Base-by-base conservation (phyloP, 768 basidiomycete species). In the Atractiella rhizophila region DNA sequence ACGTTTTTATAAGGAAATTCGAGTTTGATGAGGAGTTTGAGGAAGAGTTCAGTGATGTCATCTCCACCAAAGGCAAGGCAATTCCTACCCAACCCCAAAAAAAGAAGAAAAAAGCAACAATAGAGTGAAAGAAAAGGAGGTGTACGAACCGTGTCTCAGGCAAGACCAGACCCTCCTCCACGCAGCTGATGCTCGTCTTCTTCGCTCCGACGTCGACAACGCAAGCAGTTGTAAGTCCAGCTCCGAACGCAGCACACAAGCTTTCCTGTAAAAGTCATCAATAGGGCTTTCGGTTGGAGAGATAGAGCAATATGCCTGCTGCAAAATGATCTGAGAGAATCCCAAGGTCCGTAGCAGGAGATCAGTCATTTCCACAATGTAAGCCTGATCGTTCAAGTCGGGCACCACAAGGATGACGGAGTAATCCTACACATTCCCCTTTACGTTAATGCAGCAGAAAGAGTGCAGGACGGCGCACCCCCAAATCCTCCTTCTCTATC, bases 191-290 rank as follows among this genome's bases (percentile, higher is more conserved):
- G 44, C 70, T 81, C 2, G 80, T 83, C 41, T 66, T 70, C 13
- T 64, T 66, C 11, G 88, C 78, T 3, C 91, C 91, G 37, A 96
- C 74, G 56, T 98, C 82, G 27, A 98, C 78, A 4, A 98, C 80
- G 53, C 91, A 96, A 10, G 86, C 91, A 51, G 73, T 77, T 0
- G 81, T 81, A 38, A 96, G 73, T 6, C 88, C 88, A 6, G 88
- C 85, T 18, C 86, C 86, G 55, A 86, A 94, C 1, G 82, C 82
- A 4, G 86, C 83, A 26, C 80, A 78, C 29, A 88, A 64, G 4
- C 82, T 76, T 64, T 91, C 86, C 81, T 91, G 47, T 13, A 44
- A 4, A 31, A 31, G n/a, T n/a, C n/a, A n/a, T 23, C 23, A 13
- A 31, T 37, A 40, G 18, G 21, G 23, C 15, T 21, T 19, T 11